phyloP scores from a whole-genome alignment of 2,329 filamentous ascomycete species.

The Alternaria angustiovoidea region DNA sequence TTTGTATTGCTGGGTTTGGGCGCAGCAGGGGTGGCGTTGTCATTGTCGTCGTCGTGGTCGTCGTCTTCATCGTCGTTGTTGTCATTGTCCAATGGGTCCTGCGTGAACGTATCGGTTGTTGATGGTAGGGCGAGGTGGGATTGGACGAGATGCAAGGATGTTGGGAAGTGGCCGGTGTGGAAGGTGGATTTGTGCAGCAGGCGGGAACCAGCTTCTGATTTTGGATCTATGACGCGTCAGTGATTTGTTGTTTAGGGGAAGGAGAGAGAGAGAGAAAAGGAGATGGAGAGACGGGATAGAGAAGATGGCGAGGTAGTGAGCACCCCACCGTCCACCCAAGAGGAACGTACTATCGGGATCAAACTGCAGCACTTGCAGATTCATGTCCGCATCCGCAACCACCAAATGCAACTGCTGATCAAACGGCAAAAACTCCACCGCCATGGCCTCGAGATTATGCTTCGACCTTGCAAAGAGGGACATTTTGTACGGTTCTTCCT shows the following conservation, averaged over 20 bases:
- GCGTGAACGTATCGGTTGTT: slow-evolving; percentile 34
- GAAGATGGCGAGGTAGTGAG: too few species aligned
- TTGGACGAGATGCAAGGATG: slow-evolving; percentile 78
- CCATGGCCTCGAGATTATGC: slow-evolving; percentile 77
- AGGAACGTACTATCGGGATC: slow-evolving; percentile 83
- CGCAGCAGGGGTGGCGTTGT: not conserved
- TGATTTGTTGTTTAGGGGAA: not conserved
- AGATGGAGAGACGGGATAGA: too few species aligned
- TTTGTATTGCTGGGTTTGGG: not conserved
- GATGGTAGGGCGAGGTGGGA: slow-evolving; percentile 61
- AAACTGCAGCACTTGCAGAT: slow-evolving; percentile 89
- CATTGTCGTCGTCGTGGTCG: not conserved
- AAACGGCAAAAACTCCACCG: slow-evolving; percentile 88
- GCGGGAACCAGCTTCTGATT: slow-evolving; percentile 87
- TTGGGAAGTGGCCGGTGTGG: slow-evolving; percentile 80
- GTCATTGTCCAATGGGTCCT: slow-evolving; percentile 20
- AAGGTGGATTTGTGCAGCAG: slow-evolving; percentile 89
- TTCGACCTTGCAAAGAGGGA: slow-evolving; percentile 89
- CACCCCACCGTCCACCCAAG: not conserved
- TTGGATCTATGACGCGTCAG: slow-evolving; percentile 71
- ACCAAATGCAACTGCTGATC: slow-evolving; percentile 84
- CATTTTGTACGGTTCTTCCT: slow-evolving; percentile 95
- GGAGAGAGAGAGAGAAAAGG: not conserved
- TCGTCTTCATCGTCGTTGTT: not conserved
- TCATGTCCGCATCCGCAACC: slow-evolving; percentile 82